Percentiles rank a stretch among this genome's conserved stretches.
Conservation (phyloP, 2,329 filamentous ascomycete genomes). For the Apiospora arundinis region DNA sequence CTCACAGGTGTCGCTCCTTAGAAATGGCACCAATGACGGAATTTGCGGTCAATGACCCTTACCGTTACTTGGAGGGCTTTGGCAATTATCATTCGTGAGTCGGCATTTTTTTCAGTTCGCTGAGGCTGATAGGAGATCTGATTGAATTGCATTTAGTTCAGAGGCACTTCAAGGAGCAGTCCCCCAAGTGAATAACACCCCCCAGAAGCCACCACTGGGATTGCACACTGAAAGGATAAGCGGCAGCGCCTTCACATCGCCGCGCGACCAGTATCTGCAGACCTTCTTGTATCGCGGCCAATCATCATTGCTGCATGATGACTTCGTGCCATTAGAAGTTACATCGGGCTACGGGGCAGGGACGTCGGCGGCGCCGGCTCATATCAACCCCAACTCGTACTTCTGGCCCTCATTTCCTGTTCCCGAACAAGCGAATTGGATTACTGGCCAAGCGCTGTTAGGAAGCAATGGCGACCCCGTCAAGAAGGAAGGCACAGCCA, state of each 20-base stretch:
- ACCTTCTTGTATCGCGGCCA: conserved; percentile 66
- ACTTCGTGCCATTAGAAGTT: conserved; percentile 45
- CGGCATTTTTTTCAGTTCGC: too few relatives aligned
- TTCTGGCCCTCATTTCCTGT: conserved; percentile 84
- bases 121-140: too few relatives aligned
- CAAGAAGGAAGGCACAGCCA: conserved; percentile 74
- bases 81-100: conserved; percentile 71
- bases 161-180: conserved; percentile 72
- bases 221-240: conserved; percentile 74
- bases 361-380: conserved; percentile 59
- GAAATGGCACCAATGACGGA: conserved; percentile 42
- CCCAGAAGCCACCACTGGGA: conserved; percentile 72
- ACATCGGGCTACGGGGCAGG: conserved; percentile 42
- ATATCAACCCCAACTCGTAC: conserved; percentile 82
- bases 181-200: conserved; percentile 72
- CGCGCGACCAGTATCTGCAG: conserved; percentile 62
- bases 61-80: conserved; percentile 74
- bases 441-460: conserved; percentile 63
- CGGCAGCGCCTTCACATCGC: conserved; percentile 66
- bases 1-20: too few relatives aligned
- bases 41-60: conserved; percentile 47
- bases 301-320: conserved; percentile 61
- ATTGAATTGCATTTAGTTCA: conserved; percentile 49
- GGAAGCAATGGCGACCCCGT: conserved; percentile 77
- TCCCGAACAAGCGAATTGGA: conserved; percentile 59